These are phyloP conservation scores for Phoma sp. DNA, from an alignment of 2,329 filamentous ascomycete genomes.

Conservation along the genomic window DNA sequence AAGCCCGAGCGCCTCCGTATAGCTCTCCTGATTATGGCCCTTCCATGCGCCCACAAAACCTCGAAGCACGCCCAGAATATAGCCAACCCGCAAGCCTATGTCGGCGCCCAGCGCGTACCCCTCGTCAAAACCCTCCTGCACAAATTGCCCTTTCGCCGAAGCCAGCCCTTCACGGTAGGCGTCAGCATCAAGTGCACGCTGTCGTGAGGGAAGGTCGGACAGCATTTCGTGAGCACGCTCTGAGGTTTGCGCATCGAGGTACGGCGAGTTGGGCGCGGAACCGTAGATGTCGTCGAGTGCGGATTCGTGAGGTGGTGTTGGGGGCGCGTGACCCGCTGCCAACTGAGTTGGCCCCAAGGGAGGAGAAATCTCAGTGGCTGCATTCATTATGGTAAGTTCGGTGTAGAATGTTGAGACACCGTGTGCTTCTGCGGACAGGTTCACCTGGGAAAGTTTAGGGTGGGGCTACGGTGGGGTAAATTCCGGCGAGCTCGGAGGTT, in stretches of 20 bases:
- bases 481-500: constrained; percentile 26
- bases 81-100: constrained; percentile 75
- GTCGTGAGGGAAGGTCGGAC: constrained; percentile 76
- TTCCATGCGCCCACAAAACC: constrained; percentile 64
- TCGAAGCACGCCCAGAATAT: constrained; percentile 77
- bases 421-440: not conserved
- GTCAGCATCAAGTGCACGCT: constrained; percentile 77
- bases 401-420: too few relatives aligned
- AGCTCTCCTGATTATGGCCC: constrained; percentile 30
- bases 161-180: constrained; percentile 91
- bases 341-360: constrained; percentile 34
- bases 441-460: constrained; percentile 1
- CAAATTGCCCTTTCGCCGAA: constrained; percentile 72
- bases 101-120: constrained; percentile 85
- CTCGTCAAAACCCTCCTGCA: constrained; percentile 91
- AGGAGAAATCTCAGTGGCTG: constrained; percentile 32
- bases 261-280: constrained; percentile 50
- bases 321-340: constrained; percentile 38
- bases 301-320: constrained; percentile 42
- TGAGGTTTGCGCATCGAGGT: constrained; percentile 15
- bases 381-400: constrained; percentile 20
- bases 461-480: constrained; percentile 22
- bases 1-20: constrained; percentile 36
- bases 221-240: constrained; percentile 52
- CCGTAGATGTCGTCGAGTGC: constrained; percentile 56